phyloP scores from a whole-genome alignment of 2,329 filamentous ascomycete species.

The Ramularia endophylla region DNA sequence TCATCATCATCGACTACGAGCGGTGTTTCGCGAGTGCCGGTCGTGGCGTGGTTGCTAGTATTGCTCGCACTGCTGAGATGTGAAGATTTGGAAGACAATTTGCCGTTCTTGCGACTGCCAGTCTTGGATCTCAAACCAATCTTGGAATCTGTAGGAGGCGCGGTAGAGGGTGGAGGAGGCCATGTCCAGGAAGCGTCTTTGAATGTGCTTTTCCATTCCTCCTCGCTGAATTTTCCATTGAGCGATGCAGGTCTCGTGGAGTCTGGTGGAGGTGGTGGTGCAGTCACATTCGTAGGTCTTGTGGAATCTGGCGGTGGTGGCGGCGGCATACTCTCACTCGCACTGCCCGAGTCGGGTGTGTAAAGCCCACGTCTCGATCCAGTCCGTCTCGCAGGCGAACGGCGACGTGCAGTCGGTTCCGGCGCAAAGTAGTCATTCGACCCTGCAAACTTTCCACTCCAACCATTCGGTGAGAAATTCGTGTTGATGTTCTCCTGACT shows the following conservation, averaged over 20 bases:
- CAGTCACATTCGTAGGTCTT: background rate
- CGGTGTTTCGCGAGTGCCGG: background rate
- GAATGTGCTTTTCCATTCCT: conserved; percentile 40
- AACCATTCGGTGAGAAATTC: conserved; percentile 43
- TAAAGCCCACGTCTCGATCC: conserved; percentile 8
- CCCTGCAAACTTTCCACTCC: conserved; percentile 41
- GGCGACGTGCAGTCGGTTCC: conserved; percentile 9
- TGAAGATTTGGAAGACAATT: conserved; percentile 12
- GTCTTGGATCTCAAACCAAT: conserved; percentile 27
- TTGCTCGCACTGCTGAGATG: conserved; percentile 4
- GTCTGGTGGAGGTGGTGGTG: conserved; percentile 11
- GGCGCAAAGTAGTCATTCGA: conserved; percentile 38
- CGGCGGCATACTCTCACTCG: conserved; percentile 12
- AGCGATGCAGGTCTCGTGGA: conserved; percentile 5
- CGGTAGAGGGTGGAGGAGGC: conserved; percentile 18
- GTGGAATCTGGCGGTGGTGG: conserved; percentile 2
- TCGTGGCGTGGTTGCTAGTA: conserved; percentile 8
- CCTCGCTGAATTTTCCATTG: conserved; percentile 34
- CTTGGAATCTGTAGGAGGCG: conserved; percentile 14
- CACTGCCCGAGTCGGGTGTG: conserved; percentile 13
- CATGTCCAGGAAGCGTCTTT: conserved; percentile 38
- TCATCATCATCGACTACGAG: conserved; percentile 9
- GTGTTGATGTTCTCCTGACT: conserved; percentile 47
- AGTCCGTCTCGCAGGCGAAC: conserved; percentile 13
- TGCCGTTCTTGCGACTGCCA: conserved; percentile 23